Evolutionary conservation across 2,329 filamentous ascomycete species (phyloP).

Genomic region (Fusarium sp.): DNA sequence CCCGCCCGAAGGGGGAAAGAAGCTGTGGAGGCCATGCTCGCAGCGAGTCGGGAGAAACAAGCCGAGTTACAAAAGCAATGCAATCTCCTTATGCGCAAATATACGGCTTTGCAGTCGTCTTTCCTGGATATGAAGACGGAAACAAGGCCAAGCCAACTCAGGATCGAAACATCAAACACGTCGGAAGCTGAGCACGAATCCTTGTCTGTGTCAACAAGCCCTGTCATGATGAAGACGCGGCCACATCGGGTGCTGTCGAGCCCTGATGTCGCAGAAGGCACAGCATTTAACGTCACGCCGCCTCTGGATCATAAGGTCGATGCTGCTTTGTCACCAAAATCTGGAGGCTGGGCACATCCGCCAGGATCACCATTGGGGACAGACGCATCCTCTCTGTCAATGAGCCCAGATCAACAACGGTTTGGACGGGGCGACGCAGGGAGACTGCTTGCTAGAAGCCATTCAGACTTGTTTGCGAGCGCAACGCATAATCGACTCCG

Average conservation of each 20-base stretch:
- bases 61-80: slow-evolving; percentile 68
- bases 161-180: slow-evolving; percentile 42
- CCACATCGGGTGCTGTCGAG: slow-evolving; percentile 62
- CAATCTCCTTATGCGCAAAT: slow-evolving; percentile 65
- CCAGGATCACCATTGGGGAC: slow-evolving; percentile 57
- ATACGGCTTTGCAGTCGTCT: slow-evolving; percentile 66
- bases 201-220: slow-evolving; percentile 57
- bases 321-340: slow-evolving; percentile 49
- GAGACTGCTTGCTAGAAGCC: slow-evolving; percentile 38
- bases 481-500: slow-evolving; percentile 64
- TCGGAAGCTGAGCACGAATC: slow-evolving; percentile 54
- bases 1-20: slow-evolving; percentile 52
- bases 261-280: slow-evolving; percentile 59
- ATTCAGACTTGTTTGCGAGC: slow-evolving; percentile 54
- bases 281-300: slow-evolving; percentile 61
- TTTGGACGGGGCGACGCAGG: slow-evolving; percentile 62
- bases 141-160: slow-evolving; percentile 40
- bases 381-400: slow-evolving; percentile 50
- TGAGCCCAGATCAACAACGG: slow-evolving; percentile 60
- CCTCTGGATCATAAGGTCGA: slow-evolving; percentile 56
- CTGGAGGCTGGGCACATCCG: slow-evolving; percentile 52
- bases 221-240: slow-evolving; percentile 55
- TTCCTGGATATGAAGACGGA: slow-evolving; percentile 64
- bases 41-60: slow-evolving; percentile 68
- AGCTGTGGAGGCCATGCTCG: slow-evolving; percentile 62